phyloP scores from a whole-genome alignment of 106 monocot genomes.

The Apostasia shenzhenica region DNA sequence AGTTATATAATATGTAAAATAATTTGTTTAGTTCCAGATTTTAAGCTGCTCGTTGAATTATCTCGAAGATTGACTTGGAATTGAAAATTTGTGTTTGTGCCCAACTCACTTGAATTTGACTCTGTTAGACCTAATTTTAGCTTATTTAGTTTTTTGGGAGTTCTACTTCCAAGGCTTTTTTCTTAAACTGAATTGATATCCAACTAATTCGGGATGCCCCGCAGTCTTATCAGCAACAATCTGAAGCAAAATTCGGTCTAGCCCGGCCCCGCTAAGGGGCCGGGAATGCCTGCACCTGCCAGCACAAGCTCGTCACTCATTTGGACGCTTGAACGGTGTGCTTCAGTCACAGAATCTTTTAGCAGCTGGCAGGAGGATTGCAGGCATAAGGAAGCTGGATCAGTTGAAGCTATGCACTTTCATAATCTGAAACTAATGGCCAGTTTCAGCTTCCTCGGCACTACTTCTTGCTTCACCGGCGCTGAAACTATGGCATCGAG shows the following conservation, averaged over 20 bases:
- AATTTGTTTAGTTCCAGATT: no score
- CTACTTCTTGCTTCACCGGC: conserved; percentile 16
- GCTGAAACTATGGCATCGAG: conserved; percentile 1
- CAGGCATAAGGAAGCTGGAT: conserved; percentile 65
- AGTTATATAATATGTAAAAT: no score
- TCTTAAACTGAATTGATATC: no score
- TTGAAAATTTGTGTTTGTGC: no score
- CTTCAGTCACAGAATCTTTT: not conserved
- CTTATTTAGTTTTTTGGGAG: no score
- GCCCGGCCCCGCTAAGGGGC: conserved; percentile 93
- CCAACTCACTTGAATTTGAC: no score
- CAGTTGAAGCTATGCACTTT: conserved; percentile 4
- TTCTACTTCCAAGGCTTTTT: no score
- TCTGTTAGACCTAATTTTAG: no score
- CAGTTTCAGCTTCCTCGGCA: conserved; percentile 16
- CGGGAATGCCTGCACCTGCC: conserved; percentile 93
- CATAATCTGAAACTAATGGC: not conserved
- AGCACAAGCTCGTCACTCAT: conserved; percentile 10
- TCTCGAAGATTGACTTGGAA: no score
- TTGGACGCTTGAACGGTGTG: not conserved
- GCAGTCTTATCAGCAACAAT: conserved; percentile 68
- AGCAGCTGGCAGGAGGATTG: conserved; percentile 53
- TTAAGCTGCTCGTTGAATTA: no score
- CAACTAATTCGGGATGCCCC: not conserved
- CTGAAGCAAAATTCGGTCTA: conserved; percentile 74